These are phyloP conservation scores for Penicillium coprophilum DNA, from an alignment of 495 filamentous ascomycete genomes.

Conservation along the genomic window DNA sequence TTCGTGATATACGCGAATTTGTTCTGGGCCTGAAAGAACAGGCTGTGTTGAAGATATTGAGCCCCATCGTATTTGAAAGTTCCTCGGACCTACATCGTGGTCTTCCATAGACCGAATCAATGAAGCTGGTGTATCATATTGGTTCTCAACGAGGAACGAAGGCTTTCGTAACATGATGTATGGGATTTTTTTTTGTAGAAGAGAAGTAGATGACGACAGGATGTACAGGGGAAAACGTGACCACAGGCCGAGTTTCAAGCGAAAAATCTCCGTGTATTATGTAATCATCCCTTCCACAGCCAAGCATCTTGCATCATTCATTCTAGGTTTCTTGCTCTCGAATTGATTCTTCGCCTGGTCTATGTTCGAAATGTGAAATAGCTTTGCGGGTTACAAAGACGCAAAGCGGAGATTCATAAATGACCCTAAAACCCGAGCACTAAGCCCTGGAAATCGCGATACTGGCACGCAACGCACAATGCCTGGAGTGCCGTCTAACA, in stretches of 20 bases:
- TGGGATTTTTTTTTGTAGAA: neutral
- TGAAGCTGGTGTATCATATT: neutral
- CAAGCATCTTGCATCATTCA: slow-evolving; percentile 7
- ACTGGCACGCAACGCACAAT: slow-evolving; percentile 23
- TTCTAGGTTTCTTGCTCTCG: neutral
- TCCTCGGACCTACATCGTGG: slow-evolving; percentile 6
- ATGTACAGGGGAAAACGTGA: slow-evolving; percentile 5
- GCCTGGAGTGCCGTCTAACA: slow-evolving; percentile 50
- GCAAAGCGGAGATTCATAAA: neutral
- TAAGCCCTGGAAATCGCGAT: neutral
- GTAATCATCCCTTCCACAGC: neutral
- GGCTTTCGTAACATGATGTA: slow-evolving; percentile 9
- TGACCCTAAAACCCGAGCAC: neutral
- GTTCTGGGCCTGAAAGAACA: slow-evolving; percentile 19
- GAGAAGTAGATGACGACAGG: slow-evolving; percentile 12
- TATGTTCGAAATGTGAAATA: slow-evolving; percentile 8
- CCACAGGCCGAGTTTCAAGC: neutral
- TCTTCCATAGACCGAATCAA: slow-evolving; percentile 15
- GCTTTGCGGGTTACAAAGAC: neutral
- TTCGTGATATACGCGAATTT: slow-evolving; percentile 31
- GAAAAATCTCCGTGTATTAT: slow-evolving; percentile 1
- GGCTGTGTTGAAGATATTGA: slow-evolving; percentile 8
- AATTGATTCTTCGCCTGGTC: neutral
- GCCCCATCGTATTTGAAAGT: slow-evolving; percentile 7
- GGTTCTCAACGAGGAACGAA: neutral